Conservation (phyloP, 176 grass and related monocot species). For the Oryza rufipogon region DNA sequence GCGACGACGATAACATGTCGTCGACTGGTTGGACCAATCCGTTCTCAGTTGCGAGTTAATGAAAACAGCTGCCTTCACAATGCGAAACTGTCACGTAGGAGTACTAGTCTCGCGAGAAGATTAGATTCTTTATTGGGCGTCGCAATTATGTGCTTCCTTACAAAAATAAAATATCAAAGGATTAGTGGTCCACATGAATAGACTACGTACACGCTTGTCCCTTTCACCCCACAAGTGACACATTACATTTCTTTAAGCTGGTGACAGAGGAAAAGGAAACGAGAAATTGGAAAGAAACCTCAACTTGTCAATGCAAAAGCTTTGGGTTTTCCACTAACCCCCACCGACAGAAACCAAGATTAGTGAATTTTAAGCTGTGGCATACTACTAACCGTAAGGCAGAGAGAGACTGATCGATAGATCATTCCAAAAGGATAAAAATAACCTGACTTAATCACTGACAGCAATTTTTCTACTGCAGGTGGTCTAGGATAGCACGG, state of each 20-base stretch:
- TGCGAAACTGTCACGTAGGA: slow-evolving; percentile 42
- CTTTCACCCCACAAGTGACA: slow-evolving; percentile 37
- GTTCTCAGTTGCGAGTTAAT: slow-evolving; percentile 27
- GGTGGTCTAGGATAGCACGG: slow-evolving; percentile 89
- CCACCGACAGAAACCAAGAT: slow-evolving; percentile 55
- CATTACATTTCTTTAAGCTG: slow-evolving; percentile 36
- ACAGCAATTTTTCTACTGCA: slow-evolving; percentile 31
- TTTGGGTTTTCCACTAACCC: slow-evolving; percentile 37
- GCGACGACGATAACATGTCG: slow-evolving; percentile 37
- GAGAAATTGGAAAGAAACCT: neutral
- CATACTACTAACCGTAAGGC: neutral
- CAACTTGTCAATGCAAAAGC: slow-evolving; percentile 38
- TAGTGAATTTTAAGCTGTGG: slow-evolving; percentile 20
- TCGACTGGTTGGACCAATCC: slow-evolving; percentile 51
- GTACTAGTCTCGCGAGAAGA: slow-evolving; percentile 40
- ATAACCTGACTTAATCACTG: neutral
- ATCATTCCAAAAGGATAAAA: neutral
- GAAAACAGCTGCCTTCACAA: slow-evolving; percentile 48
- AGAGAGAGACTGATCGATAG: neutral
- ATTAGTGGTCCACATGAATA: slow-evolving; percentile 46
- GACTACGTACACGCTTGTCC: slow-evolving; percentile 63
- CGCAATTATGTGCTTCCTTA: slow-evolving; percentile 45
- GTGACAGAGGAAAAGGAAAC: neutral
- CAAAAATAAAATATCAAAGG: slow-evolving; percentile 50
- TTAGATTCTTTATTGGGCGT: slow-evolving; percentile 52